A percentile compares a stretch with the other conserved stretches of the same genome.
Conservation (phyloP, 306 rosid species). For the Urtica urens region DNA sequence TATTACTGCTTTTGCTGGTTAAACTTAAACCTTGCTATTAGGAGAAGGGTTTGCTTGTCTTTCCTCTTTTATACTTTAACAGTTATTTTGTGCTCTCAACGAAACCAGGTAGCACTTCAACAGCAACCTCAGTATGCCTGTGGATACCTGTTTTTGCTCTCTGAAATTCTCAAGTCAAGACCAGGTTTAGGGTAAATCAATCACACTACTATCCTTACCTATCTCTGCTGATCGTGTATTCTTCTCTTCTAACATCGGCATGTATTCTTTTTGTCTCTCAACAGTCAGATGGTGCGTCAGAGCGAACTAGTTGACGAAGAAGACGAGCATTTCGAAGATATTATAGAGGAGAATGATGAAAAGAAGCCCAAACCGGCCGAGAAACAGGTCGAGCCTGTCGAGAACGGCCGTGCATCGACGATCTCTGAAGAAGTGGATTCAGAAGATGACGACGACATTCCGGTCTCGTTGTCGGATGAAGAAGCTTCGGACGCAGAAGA, state of each 20-base stretch:
- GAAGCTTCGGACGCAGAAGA: constrained; percentile 56
- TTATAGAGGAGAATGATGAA: constrained; percentile 53
- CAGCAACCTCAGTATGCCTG: constrained; percentile 96
- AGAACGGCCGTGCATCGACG: constrained; percentile 23
- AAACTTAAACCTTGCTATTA: background rate
- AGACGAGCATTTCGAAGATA: constrained; percentile 83
- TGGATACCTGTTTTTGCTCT: constrained; percentile 85
- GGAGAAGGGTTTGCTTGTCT: background rate
- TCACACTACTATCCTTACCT: too few species aligned
- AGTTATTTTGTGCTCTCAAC: background rate
- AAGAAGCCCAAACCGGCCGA: constrained; percentile 28
- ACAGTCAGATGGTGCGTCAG: constrained; percentile 76
- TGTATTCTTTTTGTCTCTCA: background rate
- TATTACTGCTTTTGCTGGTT: background rate
- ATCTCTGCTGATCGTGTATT: too few species aligned
- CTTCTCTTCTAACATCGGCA: too few species aligned
- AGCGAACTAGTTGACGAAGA: constrained; percentile 72
- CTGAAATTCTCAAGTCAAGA: constrained; percentile 89
- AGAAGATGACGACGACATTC: constrained; percentile 44
- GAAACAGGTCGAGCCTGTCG: constrained; percentile 19
- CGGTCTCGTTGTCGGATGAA: constrained; percentile 43
- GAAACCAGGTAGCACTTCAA: constrained; percentile 80
- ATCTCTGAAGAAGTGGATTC: constrained; percentile 42
- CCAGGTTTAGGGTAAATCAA: constrained; percentile 69
- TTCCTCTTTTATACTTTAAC: constrained; percentile 15